phyloP scores from a whole-genome alignment of 2,329 filamentous ascomycete genomes.

The Clonostachys chloroleuca region DNA sequence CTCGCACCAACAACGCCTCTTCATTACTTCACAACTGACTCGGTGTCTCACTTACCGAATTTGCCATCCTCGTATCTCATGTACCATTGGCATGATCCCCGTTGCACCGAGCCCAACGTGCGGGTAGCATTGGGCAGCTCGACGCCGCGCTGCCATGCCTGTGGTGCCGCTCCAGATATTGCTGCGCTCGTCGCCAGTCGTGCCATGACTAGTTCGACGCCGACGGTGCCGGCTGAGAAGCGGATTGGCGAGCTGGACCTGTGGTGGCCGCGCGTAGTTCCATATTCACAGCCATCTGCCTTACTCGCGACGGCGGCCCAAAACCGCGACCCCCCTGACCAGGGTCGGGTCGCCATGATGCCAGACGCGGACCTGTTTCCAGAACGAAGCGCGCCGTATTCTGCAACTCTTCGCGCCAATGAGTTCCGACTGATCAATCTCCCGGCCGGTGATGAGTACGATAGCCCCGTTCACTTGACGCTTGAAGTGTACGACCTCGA shows the following conservation, averaged over 20 bases:
- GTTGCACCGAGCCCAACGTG: background rate
- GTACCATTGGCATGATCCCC: background rate
- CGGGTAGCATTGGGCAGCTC: background rate
- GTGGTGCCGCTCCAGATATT: background rate
- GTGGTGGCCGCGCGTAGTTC: background rate
- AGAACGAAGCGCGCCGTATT: background rate
- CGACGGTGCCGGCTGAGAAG: background rate
- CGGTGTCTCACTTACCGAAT: too few relatives aligned
- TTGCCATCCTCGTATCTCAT: background rate
- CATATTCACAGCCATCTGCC: background rate
- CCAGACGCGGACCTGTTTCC: background rate
- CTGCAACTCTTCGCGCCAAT: background rate
- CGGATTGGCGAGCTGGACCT: background rate
- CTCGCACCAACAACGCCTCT: too few relatives aligned
- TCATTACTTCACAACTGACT: too few relatives aligned
- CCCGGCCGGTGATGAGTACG: background rate
- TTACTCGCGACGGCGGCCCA: background rate
- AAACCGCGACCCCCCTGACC: background rate
- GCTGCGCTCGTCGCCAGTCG: background rate
- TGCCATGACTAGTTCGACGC: background rate
- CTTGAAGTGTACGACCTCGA: background rate
- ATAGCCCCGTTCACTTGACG: background rate
- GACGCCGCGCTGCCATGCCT: background rate
- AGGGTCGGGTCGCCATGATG: background rate
- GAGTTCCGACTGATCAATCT: background rate